phyloP scores from a whole-genome alignment of 352 stramenopile species.

The Phytophthora lateralis region DNA sequence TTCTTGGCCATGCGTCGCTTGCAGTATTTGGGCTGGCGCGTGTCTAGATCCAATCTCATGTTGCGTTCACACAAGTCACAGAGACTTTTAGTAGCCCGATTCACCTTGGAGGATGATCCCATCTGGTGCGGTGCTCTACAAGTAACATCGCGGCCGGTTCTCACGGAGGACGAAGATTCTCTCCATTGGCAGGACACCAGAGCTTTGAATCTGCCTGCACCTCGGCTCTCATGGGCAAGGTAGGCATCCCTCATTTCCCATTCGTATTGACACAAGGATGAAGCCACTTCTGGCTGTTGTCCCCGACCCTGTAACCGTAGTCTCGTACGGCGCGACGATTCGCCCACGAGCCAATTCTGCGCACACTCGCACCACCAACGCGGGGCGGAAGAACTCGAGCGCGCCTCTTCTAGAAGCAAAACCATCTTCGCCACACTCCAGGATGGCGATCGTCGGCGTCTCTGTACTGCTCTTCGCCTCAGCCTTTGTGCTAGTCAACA shows the following conservation, averaged over 20 bases:
- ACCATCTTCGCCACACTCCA: conserved; percentile 11
- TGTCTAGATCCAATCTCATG: neutral
- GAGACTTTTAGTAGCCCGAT: neutral
- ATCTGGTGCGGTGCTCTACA: conserved; percentile 13
- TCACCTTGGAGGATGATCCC: conserved; percentile 10
- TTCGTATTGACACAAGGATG: conserved; percentile 11
- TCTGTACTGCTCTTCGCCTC: conserved; percentile 26
- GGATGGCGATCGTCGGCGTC: conserved; percentile 21
- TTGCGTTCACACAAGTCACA: conserved; percentile 23
- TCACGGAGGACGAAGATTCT: conserved; percentile 26
- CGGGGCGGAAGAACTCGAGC: conserved; percentile 1
- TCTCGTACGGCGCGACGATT: conserved; percentile 25
- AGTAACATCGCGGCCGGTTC: neutral
- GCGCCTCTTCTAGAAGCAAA: conserved; percentile 11
- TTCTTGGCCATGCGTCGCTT: too few relatives aligned
- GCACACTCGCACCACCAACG: conserved; percentile 19
- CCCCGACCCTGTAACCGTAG: conserved; percentile 6
- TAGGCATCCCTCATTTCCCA: conserved; percentile 10
- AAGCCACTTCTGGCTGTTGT: conserved; percentile 17
- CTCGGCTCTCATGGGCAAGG: neutral
- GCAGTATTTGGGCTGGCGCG: too few relatives aligned
- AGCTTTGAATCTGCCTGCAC: conserved; percentile 9
- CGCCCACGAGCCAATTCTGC: conserved; percentile 13
- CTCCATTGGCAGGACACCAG: neutral
- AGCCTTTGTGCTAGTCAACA: conserved; percentile 26